phyloP scores from a whole-genome alignment of 1,139 yeast species.

The Geotrichum candidum region DNA sequence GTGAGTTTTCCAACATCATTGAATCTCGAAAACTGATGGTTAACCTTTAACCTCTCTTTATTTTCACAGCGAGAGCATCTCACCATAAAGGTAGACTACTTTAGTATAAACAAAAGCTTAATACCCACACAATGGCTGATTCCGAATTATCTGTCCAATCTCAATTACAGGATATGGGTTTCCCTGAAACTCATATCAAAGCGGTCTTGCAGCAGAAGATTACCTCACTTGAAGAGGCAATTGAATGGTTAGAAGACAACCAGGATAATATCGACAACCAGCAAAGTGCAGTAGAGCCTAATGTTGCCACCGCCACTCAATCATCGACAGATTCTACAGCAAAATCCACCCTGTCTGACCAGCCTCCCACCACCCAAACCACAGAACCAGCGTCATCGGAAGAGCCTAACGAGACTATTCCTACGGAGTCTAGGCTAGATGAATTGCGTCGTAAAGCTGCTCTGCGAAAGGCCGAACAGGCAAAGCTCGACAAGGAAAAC shows the following conservation, averaged over 20 bases:
- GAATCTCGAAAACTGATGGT: constrained; percentile 1
- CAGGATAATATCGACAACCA: constrained; percentile 20
- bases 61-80: neutral
- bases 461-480: constrained; percentile 29
- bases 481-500: constrained; percentile 31
- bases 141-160: neutral
- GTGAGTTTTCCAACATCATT: neutral
- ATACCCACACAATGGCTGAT: neutral
- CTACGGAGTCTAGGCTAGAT: neutral
- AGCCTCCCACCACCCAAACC: constrained; percentile 13
- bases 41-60: neutral
- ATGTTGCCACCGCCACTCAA: constrained; percentile 2
- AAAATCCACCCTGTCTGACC: neutral
- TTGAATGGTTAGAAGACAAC: constrained; percentile 34
- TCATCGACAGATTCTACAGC: neutral
- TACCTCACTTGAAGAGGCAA: constrained; percentile 30
- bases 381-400: constrained; percentile 15
- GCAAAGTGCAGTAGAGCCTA: constrained; percentile 7
- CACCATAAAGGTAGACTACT: neutral
- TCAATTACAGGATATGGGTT: constrained; percentile 31
- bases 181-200: constrained; percentile 32
- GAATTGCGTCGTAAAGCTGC: constrained; percentile 31
- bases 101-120: neutral
- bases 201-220: constrained; percentile 31
- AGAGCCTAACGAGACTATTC: neutral